A percentile compares a stretch with the other conserved stretches of the same genome.
Evolutionary conservation across 2,329 filamentous ascomycete species (phyloP).

Genomic region (Huntiella moniliformis): DNA sequence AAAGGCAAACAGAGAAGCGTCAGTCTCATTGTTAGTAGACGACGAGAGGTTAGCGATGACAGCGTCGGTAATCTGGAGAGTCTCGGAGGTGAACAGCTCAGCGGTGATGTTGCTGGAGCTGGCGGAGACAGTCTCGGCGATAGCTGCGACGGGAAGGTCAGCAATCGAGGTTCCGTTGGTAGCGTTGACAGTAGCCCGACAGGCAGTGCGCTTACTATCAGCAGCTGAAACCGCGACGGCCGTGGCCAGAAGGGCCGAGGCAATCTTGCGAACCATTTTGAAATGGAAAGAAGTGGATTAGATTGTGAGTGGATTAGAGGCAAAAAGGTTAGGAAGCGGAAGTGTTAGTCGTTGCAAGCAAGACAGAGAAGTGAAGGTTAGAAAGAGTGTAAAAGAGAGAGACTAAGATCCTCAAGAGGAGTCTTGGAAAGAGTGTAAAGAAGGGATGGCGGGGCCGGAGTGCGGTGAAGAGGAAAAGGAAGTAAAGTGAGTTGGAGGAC

Average conservation of each 20-base stretch:
- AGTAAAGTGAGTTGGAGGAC: background rate
- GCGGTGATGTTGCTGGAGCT: background rate
- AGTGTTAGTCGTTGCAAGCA: background rate
- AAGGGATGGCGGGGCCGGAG: background rate
- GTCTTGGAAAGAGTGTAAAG: background rate
- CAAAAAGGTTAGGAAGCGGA: background rate
- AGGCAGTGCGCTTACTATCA: background rate
- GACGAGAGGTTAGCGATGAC: background rate
- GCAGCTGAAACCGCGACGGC: background rate
- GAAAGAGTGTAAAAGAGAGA: background rate
- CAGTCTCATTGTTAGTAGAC: slow-evolving; percentile 1
- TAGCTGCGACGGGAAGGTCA: background rate
- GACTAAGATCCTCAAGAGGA: background rate
- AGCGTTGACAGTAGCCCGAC: background rate
- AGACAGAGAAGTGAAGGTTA: background rate
- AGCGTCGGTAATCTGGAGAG: slow-evolving; percentile 5
- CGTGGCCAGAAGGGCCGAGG: slow-evolving; percentile 2
- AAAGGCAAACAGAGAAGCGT: slow-evolving; percentile 8
- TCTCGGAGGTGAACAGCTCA: slow-evolving; percentile 4
- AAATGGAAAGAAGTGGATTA: background rate
- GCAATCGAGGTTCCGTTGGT: background rate
- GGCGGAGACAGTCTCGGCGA: slow-evolving; percentile 5
- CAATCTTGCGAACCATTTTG: slow-evolving; percentile 1
- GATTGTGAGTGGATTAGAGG: background rate
- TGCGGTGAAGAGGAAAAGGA: slow-evolving; percentile 2